phyloP scores from a whole-genome alignment of 345 rosid species.

The Limnanthes douglasii region DNA sequence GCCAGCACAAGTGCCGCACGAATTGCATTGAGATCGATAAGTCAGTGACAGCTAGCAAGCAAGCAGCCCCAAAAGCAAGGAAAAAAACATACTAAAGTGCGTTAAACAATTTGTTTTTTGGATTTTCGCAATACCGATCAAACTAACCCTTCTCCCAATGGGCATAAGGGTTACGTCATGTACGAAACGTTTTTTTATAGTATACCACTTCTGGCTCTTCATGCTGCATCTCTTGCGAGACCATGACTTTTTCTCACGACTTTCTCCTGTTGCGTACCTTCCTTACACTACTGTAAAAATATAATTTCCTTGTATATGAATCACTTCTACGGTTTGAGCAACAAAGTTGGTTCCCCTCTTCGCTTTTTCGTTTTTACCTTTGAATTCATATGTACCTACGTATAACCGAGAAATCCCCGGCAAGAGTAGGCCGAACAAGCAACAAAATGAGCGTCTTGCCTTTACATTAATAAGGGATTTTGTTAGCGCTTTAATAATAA shows the following conservation, averaged over 20 bases:
- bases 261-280: background rate
- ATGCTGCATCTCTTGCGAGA: background rate
- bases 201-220: background rate
- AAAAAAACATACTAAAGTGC: too few relatives aligned
- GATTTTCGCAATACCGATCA: too few relatives aligned
- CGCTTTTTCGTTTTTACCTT: background rate
- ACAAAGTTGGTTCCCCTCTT: background rate
- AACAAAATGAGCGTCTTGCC: background rate
- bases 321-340: background rate
- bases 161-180: too few relatives aligned
- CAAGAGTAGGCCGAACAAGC: background rate
- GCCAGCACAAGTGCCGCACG: too few relatives aligned
- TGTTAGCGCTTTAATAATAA: too few relatives aligned
- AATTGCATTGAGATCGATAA: too few relatives aligned
- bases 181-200: too few relatives aligned
- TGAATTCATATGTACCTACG: background rate
- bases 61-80: too few relatives aligned
- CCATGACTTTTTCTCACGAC: background rate
- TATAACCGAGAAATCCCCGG: background rate
- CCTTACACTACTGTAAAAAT: too few relatives aligned
- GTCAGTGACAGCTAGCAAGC: too few relatives aligned
- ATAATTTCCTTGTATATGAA: background rate
- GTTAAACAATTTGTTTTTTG: too few relatives aligned
- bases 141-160: too few relatives aligned
- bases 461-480: background rate